phyloP scores from a whole-genome alignment of 208 protist species.

The Trypanosoma grayi region DNA sequence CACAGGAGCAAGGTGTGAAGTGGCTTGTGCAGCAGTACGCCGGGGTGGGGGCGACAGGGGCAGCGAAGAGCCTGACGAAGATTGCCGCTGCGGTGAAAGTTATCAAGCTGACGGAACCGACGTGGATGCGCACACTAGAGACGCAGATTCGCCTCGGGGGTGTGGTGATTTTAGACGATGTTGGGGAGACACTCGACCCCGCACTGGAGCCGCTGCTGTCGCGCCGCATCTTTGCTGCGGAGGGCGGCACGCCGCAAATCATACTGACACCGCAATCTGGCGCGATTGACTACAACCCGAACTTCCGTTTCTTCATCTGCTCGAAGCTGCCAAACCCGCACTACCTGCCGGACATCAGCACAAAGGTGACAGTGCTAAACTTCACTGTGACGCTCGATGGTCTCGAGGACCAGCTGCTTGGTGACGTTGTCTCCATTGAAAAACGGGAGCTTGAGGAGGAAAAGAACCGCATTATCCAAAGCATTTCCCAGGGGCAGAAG shows the following conservation, averaged over 20 bases:
- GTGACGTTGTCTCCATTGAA: slow-evolving; percentile 92
- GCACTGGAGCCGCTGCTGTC: slow-evolving; percentile 93
- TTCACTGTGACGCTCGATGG: slow-evolving; percentile 97
- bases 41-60: slow-evolving; percentile 17
- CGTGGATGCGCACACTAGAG: slow-evolving; percentile 91
- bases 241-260: slow-evolving; percentile 79
- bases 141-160: slow-evolving; percentile 92
- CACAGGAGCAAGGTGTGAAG: slow-evolving; percentile 94
- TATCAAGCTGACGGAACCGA: slow-evolving; percentile 88
- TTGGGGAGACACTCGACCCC: slow-evolving; percentile 94
- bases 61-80: slow-evolving; percentile 23
- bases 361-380: slow-evolving; percentile 96
- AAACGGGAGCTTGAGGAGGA: slow-evolving; percentile 92
- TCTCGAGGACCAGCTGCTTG: slow-evolving; percentile 95
- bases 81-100: slow-evolving; percentile 57
- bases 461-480: slow-evolving; percentile 93
- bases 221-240: slow-evolving; percentile 77
- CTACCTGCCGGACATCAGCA: slow-evolving; percentile 96
- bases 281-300: slow-evolving; percentile 89
- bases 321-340: slow-evolving; percentile 96
- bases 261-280: slow-evolving; percentile 85
- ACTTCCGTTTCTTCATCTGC: slow-evolving; percentile 94
- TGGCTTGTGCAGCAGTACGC: slow-evolving; percentile 90
- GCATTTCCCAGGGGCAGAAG: slow-evolving; percentile 90
- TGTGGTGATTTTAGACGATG: slow-evolving; percentile 93